Evolutionary conservation across 2,329 filamentous ascomycete genomes (phyloP).

Genomic region (Fusarium domesticum): DNA sequence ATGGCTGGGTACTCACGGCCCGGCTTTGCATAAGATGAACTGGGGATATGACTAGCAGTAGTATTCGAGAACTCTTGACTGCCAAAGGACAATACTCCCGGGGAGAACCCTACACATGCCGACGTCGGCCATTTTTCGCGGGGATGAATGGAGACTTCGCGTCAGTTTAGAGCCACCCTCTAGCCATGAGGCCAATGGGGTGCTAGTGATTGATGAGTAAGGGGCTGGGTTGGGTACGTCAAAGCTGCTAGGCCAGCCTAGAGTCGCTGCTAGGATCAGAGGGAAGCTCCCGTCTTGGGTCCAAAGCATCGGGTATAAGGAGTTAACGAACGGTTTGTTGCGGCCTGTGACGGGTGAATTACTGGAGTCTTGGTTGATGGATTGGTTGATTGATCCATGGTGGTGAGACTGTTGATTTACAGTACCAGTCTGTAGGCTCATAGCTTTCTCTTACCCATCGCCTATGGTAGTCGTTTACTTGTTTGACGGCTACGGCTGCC

Average conservation of each 20-base stretch:
- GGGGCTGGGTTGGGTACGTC: not conserved
- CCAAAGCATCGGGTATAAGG: not conserved
- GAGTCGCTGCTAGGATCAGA: conserved; percentile 18
- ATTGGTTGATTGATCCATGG: too few relatives aligned
- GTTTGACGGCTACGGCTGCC: too few relatives aligned
- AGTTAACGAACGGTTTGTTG: conserved; percentile 11
- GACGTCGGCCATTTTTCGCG: not conserved
- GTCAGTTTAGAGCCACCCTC: not conserved
- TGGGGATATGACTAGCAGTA: too few relatives aligned
- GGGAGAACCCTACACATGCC: not conserved
- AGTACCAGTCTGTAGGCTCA: too few relatives aligned
- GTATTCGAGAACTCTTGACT: too few relatives aligned
- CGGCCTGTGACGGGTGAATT: conserved; percentile 8
- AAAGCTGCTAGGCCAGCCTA: not conserved
- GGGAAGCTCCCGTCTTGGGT: conserved; percentile 11
- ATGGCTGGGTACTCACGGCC: not conserved
- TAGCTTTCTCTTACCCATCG: too few relatives aligned
- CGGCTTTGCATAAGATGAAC: not conserved
- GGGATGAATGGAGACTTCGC: not conserved
- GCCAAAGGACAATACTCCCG: too few relatives aligned
- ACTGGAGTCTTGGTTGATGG: too few relatives aligned
- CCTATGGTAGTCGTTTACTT: too few relatives aligned
- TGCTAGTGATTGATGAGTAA: not conserved
- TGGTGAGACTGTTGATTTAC: too few relatives aligned
- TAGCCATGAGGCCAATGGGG: not conserved